Percentiles rank a stretch among this genome's conserved stretches.
Evolutionary conservation across 129 eudicot species (phyloP).

Genomic region (carrot (Daucus carota)): DNA sequence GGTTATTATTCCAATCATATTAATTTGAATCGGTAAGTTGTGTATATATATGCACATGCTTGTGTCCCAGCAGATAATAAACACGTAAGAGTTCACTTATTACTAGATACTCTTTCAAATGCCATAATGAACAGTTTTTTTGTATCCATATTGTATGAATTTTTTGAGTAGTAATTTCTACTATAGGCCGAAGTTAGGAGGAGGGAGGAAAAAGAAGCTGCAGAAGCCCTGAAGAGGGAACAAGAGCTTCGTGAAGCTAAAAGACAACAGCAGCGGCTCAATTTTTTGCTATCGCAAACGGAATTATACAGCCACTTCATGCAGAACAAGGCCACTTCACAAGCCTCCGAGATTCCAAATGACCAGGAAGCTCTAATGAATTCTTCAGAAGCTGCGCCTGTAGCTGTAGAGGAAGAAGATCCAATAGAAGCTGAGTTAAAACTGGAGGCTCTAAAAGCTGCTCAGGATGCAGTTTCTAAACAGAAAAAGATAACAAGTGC

Average conservation of each 20-base stretch:
- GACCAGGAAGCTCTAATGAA: conserved; percentile 31
- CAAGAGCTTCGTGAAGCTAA: conserved; percentile 97
- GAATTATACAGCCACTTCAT: conserved; percentile 97
- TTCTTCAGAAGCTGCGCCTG: conserved; percentile 34
- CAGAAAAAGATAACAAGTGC: conserved; percentile 81
- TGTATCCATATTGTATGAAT: background rate
- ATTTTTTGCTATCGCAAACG: conserved; percentile 81
- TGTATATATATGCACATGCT: background rate
- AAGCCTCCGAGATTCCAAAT: conserved; percentile 34
- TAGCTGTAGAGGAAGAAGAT: conserved; percentile 54
- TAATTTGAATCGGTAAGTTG: too few relatives aligned
- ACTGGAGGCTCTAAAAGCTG: conserved; percentile 87
- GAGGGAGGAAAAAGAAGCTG: conserved; percentile 97
- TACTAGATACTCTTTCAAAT: background rate
- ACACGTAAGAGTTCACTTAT: background rate
- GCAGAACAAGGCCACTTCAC: conserved; percentile 73
- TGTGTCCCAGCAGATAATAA: background rate
- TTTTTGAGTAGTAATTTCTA: conserved; percentile 8
- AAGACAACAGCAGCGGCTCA: conserved; percentile 85
- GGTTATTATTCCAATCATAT: background rate
- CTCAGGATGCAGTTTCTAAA: conserved; percentile 95
- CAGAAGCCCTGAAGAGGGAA: conserved; percentile 92
- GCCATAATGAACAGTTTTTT: background rate
- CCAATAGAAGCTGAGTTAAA: conserved; percentile 76
- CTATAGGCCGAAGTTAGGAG: conserved; percentile 87